Base-by-base conservation (phyloP, 2,329 filamentous ascomycete genomes). In the Chaetomium strumarium region DNA sequence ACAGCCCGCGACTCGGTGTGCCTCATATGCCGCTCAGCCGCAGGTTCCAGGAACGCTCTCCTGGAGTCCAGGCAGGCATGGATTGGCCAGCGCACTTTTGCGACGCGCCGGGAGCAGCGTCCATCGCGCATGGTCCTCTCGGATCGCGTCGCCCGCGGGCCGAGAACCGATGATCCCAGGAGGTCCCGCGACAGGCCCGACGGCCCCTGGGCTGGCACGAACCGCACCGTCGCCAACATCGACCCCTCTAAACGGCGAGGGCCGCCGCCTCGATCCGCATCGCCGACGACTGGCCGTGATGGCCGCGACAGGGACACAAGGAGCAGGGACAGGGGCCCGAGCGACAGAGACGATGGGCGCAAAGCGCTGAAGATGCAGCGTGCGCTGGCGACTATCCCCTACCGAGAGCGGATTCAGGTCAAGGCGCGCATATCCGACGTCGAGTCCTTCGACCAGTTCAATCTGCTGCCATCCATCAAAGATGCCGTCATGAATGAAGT, bases 331-430 rank as follows among this genome's bases (percentile, higher is more conserved):
- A 43, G 42, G 13, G 29, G 43, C 54, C 24, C 53, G 57, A 58
- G 37, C 60, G 53, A 42, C 67, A 70, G 58, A 64, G 68, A 72
- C 53, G 73, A 74, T 19, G 74, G 76, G 45, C 70, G 79, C 69
- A 91, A 95, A 67, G 91, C 92, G 5, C 75, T 97, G 68, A 96
- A 95, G 72, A 97, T 97, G 92, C 92, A 96, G 67, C 83, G 84
- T 47, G 78, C 87, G 2, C 74, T 97, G 58, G 75, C 88, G 2
- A 81, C 84, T 3, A 76, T 97, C 5, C 81, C 89, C 0, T 96
- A 96, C 66, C 81, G 81, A 36, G 80, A 82, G 60, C 77, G 83
- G 50, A 69, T 70, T 51, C 67, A 64, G 5, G 69, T 80, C 55
- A 79, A 79, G 66, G 70, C 74, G 5, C 70, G 69, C 49, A 89